Evolutionary conservation across 1,284 basidiomycete species (phyloP).

Genomic region (Ganoderma sp.): DNA sequence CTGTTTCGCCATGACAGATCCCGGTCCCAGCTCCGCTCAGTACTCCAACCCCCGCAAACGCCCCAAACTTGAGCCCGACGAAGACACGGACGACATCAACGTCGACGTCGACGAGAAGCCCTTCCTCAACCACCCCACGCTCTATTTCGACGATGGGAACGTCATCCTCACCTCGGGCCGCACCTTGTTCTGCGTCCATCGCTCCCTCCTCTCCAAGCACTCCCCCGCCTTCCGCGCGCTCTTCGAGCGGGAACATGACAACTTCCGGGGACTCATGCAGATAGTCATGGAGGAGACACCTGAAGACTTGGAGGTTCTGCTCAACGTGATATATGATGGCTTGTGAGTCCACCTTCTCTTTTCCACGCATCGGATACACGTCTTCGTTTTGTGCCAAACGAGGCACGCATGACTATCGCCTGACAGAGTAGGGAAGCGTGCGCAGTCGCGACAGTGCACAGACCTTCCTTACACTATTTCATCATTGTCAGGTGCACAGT

Average conservation of each 20-base stretch:
- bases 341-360: slow-evolving; percentile 32
- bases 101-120: slow-evolving; percentile 25
- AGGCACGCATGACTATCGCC: too few relatives aligned
- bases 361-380: slow-evolving; percentile 16
- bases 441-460: too few relatives aligned
- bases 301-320: slow-evolving; percentile 38
- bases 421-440: too few relatives aligned
- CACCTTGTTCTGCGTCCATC: slow-evolving; percentile 39
- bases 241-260: slow-evolving; percentile 31
- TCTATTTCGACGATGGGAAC: slow-evolving; percentile 43
- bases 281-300: slow-evolving; percentile 37
- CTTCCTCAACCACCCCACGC: slow-evolving; percentile 35
- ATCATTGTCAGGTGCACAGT: too few relatives aligned
- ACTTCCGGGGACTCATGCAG: slow-evolving; percentile 36
- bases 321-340: slow-evolving; percentile 40
- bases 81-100: not conserved
- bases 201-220: slow-evolving; percentile 36
- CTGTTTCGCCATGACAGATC: slow-evolving; percentile 10
- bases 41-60: slow-evolving; percentile 21
- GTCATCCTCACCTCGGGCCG: slow-evolving; percentile 35
- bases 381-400: slow-evolving; percentile 12
- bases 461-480: too few relatives aligned
- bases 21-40: not conserved
- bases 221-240: slow-evolving; percentile 38
- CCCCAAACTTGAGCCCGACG: slow-evolving; percentile 14